Evolutionary conservation across 202 grass and related monocot genomes (phyloP), one percentile per base, ranked within the genome.

Genomic region (Zizania palustris): DNA sequence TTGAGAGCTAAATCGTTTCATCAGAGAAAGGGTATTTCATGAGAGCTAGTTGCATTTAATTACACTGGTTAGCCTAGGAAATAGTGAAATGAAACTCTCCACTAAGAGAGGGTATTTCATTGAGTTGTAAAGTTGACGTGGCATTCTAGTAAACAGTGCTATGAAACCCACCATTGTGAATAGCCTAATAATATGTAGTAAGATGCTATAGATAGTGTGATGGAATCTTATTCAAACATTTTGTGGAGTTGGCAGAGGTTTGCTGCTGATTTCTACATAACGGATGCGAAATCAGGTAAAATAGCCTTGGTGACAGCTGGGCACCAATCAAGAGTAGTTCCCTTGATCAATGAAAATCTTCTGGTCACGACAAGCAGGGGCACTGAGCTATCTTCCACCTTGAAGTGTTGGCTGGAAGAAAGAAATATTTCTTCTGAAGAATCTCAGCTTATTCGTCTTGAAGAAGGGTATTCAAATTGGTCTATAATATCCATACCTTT

Each of bases 201-300:
- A 70, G 46, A 14, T 80, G 49, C 9, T 5, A 14, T 14, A 50
- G 3, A 75, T 81, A 21, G 49, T 74, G 43, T 80, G 60, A 61
- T 74, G 9, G n/a, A n/a, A n/a, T 37, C 87, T 91, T 80, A 87
- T 89, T 76, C 44, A 51, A 65, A 71, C 34, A 80, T 90, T 79
- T 66, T 75, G 62, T 91, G 69, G 81, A 39, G 67, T 28, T 88
- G 53, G 73, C 89, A 99, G 96, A 95, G 92, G 78, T 86, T 92
- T 80, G 89, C 85, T 73, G 87, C 89, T 85, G 96, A 99, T 87
- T 99, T 99, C 80, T 99, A 90, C 91, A 82, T 99, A 87, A 93
- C 96, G 63, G 96, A 99, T 85, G 61, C 83, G 62, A 95, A 90
- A 90, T 89, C 96, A 86, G 89, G 85, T 71, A 75, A 67, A 57